A percentile compares a stretch with the other conserved stretches of the same genome.
Conservation (phyloP, 2,329 filamentous ascomycete genomes). For the Allantophomopsis lycopodina region DNA sequence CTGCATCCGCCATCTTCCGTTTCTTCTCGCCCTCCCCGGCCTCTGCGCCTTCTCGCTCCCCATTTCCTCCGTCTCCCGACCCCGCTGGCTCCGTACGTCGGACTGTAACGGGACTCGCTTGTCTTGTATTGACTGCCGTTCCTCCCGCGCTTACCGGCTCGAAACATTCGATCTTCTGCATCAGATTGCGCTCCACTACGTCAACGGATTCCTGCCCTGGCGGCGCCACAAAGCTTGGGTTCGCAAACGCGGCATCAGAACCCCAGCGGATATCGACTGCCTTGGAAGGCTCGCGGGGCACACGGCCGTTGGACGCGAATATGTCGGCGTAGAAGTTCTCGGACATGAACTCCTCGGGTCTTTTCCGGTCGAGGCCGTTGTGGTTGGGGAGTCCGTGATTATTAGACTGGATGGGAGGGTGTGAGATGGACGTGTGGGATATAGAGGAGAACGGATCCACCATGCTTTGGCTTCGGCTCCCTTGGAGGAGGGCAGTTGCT, state of each 20-base stretch:
- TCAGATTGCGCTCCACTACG: constrained; percentile 36
- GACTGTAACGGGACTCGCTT: constrained; percentile 33
- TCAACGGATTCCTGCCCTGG: constrained; percentile 43
- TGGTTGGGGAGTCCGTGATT: background rate
- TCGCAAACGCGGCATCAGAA: constrained; percentile 51
- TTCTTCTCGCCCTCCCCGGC: too few species aligned
- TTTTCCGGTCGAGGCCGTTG: background rate
- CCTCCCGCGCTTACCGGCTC: constrained; percentile 27
- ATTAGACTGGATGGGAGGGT: constrained; percentile 2
- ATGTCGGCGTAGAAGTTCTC: constrained; percentile 1
- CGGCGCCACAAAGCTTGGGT: constrained; percentile 40
- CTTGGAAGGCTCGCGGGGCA: constrained; percentile 8
- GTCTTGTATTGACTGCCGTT: constrained; percentile 44
- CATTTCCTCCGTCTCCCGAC: too few species aligned
- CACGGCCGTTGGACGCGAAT: background rate
- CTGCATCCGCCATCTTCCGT: too few species aligned
- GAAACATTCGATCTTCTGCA: constrained; percentile 43
- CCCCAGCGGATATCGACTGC: constrained; percentile 45
- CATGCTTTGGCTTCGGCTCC: constrained; percentile 16
- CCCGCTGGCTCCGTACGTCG: too few species aligned
- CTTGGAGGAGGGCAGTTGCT: constrained; percentile 37
- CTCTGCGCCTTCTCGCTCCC: too few species aligned
- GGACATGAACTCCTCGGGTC: constrained; percentile 1
- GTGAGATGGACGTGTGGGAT: constrained; percentile 2
- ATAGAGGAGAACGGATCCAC: background rate